Base-by-base conservation (phyloP, 192 early-diverging fungal species). In the Entomortierella lignicola region DNA sequence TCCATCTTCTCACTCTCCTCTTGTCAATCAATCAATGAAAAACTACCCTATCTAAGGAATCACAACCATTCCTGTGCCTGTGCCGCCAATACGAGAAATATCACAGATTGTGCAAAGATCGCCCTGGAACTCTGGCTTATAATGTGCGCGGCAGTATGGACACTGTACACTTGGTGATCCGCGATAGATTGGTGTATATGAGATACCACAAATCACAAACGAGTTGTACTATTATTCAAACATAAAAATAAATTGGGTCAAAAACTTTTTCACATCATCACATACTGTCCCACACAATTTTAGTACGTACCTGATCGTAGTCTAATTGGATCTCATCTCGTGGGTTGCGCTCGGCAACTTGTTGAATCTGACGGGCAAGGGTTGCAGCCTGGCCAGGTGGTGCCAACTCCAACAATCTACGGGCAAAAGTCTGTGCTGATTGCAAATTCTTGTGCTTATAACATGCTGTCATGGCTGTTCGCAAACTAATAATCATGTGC, bases 191-290 rank as follows among this genome's bases (percentile, higher is more conserved):
- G 98, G 96, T 34, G 92, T 88, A 68, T 89, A 94, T 29, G 95
- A 92, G 37, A 88, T 86, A 15, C 86, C 94, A 73, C 97, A 98
- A 4, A 96, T 83, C 3, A 91, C 91, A 77, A 98, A 97, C 59
- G 97, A 95, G 77, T 97, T 98, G 87, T 93, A 96, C 77, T 70
- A 60, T n/a, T n/a, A n/a, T n/a, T n/a, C n/a, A n/a, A n/a, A n/a
- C n/a, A n/a, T 17, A 47, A 42, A 1, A 63, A 52, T 5, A 51
- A n/a, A n/a, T n/a, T n/a, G n/a, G n/a, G n/a, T n/a, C n/a, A n/a
- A n/a, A n/a, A n/a, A n/a, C n/a, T n/a, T n/a, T n/a, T n/a, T n/a
- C n/a, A n/a, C n/a, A n/a, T n/a, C n/a, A n/a, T n/a, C n/a, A n/a
- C n/a, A n/a, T n/a, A n/a, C n/a, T n/a, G n/a, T n/a, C n/a, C n/a